Evolutionary conservation across 2,329 filamentous ascomycete genomes (phyloP), one percentile per base, ranked within the genome.

Genomic region (Trichoderma brevicompactum): DNA sequence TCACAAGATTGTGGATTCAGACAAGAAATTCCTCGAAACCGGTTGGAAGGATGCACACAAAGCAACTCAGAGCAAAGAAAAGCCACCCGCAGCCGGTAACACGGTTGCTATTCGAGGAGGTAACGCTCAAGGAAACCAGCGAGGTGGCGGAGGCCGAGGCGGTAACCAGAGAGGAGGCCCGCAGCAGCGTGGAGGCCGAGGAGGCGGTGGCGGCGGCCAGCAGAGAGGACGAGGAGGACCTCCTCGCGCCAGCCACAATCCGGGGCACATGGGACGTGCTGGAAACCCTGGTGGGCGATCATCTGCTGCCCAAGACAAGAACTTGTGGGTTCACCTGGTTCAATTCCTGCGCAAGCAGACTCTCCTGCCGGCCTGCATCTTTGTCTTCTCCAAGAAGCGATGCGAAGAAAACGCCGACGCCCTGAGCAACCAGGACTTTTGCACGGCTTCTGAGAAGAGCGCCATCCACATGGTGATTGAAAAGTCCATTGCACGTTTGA

Each of bases 341-440:
- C 92, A 96, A 73, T 93, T 92, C 77, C 83, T 99, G 62, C 92
- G 89, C 72, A 97, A 96, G 76, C 87, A 93, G 60, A 92, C 87
- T 55, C 83, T 99, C 4, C 85, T 99, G 3, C 95, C 95, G 0
- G 92, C 91, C 8, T 98, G 94, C 76, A 96, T 99, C 70, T 99
- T 99, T 74, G 94, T 99, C 64, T 99, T 99, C 78, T 99, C 95
- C 2, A 99, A 98, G 80, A 97, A 95, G 78, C 85, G 95, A 60
- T 98, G 95, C 72, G 95, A 99, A 77, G 93, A 98, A 74, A 99
- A 98, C 75, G 95, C 95, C 0, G 92, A 97, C 75, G 94, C 95
- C 0, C 82, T 99, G 23, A 94, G 92, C 68, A 98, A 97, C 73
- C 89, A 97, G 70, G 95, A 99, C 74, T 98, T 96, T 74, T 96